Evolutionary conservation across 352 stramenopile species (phyloP).

Genomic region (Phytopythium delawarense): DNA sequence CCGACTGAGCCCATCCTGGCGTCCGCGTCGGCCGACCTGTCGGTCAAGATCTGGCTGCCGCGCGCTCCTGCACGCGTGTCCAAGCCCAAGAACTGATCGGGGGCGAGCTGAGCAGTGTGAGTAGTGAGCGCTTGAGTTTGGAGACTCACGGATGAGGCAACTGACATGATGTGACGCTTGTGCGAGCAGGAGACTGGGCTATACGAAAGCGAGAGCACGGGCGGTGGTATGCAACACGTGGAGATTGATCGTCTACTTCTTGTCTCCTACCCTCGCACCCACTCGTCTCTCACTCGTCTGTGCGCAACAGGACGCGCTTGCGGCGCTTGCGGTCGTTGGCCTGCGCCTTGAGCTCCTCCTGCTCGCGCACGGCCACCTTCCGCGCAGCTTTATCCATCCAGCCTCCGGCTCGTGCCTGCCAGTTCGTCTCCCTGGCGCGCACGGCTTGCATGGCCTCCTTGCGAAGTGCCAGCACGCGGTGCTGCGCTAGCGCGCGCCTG

Average conservation of each 20-base stretch:
- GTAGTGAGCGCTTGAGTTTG: too few relatives aligned
- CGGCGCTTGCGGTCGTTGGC: conserved; percentile 67
- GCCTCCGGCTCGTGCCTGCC: conserved; percentile 67
- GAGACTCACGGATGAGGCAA: neutral
- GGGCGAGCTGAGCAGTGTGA: neutral
- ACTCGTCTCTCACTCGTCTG: neutral
- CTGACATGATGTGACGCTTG: neutral
- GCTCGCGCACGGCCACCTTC: conserved; percentile 90
- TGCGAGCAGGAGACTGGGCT: neutral
- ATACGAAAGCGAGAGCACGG: neutral
- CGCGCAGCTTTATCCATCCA: conserved; percentile 86
- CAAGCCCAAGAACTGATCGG: conserved; percentile 53
- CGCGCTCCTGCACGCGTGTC: conserved; percentile 41
- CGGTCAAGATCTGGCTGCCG: conserved; percentile 86
- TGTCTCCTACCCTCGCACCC: neutral
- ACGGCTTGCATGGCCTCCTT: conserved; percentile 79
- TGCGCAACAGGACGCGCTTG: conserved; percentile 48
- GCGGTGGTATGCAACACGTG: conserved; percentile 1
- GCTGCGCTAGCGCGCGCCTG: conserved; percentile 57
- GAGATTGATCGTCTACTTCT: neutral
- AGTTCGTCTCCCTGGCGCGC: conserved; percentile 67
- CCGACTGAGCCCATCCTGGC: conserved; percentile 81
- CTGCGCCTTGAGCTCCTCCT: conserved; percentile 83
- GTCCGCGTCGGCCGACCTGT: conserved; percentile 80
- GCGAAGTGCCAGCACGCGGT: conserved; percentile 66